Conservation (phyloP, 1,284 basidiomycete species). For the Serendipita sp. region DNA sequence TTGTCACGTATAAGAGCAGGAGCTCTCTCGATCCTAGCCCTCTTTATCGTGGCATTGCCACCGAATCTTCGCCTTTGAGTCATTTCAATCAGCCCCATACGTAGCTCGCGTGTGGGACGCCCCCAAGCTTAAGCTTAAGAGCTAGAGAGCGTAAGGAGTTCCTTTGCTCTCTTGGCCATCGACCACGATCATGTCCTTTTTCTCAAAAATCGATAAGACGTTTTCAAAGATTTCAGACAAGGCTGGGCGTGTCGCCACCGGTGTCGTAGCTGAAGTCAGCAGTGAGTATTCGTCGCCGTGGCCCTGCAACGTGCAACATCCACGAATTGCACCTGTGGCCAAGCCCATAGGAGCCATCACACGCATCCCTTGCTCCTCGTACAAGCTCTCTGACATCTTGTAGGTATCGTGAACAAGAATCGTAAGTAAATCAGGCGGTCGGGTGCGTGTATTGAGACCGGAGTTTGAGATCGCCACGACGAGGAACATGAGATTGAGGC, state of each 20-base stretch:
- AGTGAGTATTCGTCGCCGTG: not conserved
- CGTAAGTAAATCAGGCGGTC: not conserved
- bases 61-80: not conserved
- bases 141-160: conserved; percentile 6
- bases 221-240: not conserved
- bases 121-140: not conserved
- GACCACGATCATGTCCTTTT: conserved; percentile 15
- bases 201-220: not conserved
- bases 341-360: too few relatives aligned
- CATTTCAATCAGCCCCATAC: too few relatives aligned
- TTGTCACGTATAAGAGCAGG: not conserved
- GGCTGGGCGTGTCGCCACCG: not conserved
- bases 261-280: not conserved
- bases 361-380: too few relatives aligned
- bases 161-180: conserved; percentile 11
- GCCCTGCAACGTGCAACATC: not conserved
- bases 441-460: not conserved
- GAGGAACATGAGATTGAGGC: conserved; percentile 3
- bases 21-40: not conserved
- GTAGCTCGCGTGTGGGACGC: not conserved
- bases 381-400: too few relatives aligned
- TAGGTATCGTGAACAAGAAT: conserved; percentile 6
- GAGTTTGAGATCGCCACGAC: conserved; percentile 4
- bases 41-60: not conserved
- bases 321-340: not conserved